phyloP scores from a whole-genome alignment of 2,329 filamentous ascomycete genomes.

The Tolypocladium amazonense region DNA sequence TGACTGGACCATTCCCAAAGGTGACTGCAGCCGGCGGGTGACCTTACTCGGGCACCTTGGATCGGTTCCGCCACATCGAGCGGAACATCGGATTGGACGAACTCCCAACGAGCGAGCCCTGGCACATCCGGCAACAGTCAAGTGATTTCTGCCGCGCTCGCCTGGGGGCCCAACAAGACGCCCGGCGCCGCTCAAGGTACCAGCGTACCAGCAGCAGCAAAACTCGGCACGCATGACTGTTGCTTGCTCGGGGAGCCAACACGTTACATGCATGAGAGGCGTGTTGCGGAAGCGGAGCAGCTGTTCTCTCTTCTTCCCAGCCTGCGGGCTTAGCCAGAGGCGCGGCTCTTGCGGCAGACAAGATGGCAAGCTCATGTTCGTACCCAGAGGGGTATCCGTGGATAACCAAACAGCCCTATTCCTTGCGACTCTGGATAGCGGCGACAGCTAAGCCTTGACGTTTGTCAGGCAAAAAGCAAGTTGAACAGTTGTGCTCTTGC shows the following conservation, averaged over 20 bases:
- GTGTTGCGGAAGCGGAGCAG: neutral
- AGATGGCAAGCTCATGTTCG: neutral
- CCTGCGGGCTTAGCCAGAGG: neutral
- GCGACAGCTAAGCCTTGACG: neutral
- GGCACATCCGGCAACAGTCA: conserved; percentile 18
- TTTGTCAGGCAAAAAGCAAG: neutral
- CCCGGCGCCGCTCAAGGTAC: neutral
- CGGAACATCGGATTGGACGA: neutral
- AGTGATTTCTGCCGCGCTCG: conserved; percentile 12
- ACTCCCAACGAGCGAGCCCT: conserved; percentile 8
- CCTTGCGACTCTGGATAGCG: neutral
- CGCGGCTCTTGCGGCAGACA: neutral
- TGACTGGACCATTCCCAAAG: neutral
- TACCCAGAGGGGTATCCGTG: neutral
- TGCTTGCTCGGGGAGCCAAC: neutral
- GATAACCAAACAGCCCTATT: neutral
- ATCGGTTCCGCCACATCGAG: neutral
- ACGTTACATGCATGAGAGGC: neutral
- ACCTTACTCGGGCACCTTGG: neutral
- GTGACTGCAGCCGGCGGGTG: neutral
- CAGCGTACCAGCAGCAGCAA: neutral
- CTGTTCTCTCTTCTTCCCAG: neutral
- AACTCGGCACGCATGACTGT: neutral
- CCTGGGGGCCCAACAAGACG: neutral
- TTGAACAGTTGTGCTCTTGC: neutral